phyloP scores from a whole-genome alignment of 2,329 filamentous ascomycete genomes.

The Botrytis byssoidea region DNA sequence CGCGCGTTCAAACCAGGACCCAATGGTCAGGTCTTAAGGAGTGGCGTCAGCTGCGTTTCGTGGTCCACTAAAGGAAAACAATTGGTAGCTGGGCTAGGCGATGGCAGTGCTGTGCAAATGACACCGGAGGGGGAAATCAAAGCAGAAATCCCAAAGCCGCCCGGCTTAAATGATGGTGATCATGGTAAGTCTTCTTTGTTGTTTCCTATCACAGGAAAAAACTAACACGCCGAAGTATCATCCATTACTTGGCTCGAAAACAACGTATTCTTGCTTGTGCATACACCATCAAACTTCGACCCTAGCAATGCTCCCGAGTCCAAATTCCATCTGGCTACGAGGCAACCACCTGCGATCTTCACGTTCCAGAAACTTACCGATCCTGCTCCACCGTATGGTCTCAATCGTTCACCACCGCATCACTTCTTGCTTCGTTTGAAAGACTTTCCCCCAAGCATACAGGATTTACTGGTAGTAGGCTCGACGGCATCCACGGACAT shows the following conservation, averaged over 20 bases:
- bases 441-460: constrained; percentile 75
- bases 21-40: constrained; percentile 65
- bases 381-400: constrained; percentile 69
- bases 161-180: constrained; percentile 59
- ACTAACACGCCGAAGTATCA: constrained; percentile 55
- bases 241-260: constrained; percentile 88
- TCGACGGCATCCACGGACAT: constrained; percentile 80
- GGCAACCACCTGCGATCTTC: constrained; percentile 59
- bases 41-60: constrained; percentile 75
- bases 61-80: constrained; percentile 97
- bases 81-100: constrained; percentile 77
- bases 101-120: constrained; percentile 81
- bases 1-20: constrained; percentile 55
- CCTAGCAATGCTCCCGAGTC: constrained; percentile 56
- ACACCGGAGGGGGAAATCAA: constrained; percentile 76
- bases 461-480: constrained; percentile 77
- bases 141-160: constrained; percentile 75
- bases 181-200: constrained; percentile 56
- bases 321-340: constrained; percentile 75
- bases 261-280: constrained; percentile 75
- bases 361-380: constrained; percentile 73
- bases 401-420: constrained; percentile 65
- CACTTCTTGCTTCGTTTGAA: constrained; percentile 76
- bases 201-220: constrained; percentile 27
- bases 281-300: constrained; percentile 64